phyloP scores from a whole-genome alignment of 2,329 filamentous ascomycete genomes.

The Daldinia eschscholtzii region DNA sequence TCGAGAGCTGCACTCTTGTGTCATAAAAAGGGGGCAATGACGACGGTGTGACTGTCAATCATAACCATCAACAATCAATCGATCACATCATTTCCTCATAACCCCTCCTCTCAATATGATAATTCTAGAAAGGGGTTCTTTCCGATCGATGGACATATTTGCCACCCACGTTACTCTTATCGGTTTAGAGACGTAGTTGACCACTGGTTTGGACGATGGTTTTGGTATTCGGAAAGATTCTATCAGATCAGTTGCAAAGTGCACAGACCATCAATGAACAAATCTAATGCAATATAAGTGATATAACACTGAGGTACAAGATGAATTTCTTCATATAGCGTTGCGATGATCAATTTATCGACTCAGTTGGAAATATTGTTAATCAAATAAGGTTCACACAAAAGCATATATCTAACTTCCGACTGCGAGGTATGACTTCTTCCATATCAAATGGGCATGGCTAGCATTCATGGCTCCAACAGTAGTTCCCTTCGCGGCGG shows the following conservation, averaged over 20 bases:
- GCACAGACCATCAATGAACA: neutral
- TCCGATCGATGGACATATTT: neutral
- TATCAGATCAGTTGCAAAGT: neutral
- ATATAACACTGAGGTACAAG: neutral
- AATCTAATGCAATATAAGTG: neutral
- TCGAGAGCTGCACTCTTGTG: conserved; percentile 16
- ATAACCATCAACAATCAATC: conserved; percentile 11
- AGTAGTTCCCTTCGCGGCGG: neutral
- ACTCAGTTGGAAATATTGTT: no score
- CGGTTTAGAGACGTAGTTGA: neutral
- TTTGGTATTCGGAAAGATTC: neutral
- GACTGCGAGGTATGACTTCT: neutral
- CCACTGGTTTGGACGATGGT: neutral
- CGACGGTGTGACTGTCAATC: conserved; percentile 24
- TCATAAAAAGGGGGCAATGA: conserved; percentile 30
- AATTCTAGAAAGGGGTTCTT: neutral
- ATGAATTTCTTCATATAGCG: neutral
- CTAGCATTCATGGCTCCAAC: neutral
- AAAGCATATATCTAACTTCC: neutral
- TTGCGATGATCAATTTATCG: neutral
- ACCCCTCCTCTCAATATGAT: conserved; percentile 5
- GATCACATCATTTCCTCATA: conserved; percentile 21
- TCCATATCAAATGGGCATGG: neutral
- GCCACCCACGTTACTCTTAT: conserved; percentile 4
- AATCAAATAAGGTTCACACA: neutral